Evolutionary conservation across 257 asterid genomes (phyloP).

Genomic region (Thymus quinquecostatus): DNA sequence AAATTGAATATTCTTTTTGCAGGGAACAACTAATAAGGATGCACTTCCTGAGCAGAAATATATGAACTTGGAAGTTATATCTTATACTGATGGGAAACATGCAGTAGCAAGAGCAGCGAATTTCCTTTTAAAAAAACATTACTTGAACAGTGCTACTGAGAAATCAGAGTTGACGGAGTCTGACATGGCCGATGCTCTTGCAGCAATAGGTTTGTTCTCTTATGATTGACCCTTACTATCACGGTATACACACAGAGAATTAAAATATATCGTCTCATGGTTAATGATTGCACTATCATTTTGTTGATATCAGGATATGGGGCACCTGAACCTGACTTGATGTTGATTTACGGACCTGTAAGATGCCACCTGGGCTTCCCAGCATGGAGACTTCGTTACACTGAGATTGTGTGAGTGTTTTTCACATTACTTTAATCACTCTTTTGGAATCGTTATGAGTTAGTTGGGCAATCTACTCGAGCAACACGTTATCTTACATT

Average conservation of each 20-base stretch:
- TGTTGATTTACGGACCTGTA: constrained; percentile 83
- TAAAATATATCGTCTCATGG: neutral
- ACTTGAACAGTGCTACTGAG: constrained; percentile 42
- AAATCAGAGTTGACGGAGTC: constrained; percentile 65
- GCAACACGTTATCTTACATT: constrained; percentile 1
- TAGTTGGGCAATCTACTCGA: neutral
- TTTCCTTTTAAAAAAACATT: constrained; percentile 60
- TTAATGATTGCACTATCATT: constrained; percentile 5
- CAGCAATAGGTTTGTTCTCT: constrained; percentile 57
- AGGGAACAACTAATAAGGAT: constrained; percentile 43
- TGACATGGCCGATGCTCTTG: constrained; percentile 70
- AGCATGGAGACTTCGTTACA: constrained; percentile 91
- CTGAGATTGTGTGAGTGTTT: constrained; percentile 89
- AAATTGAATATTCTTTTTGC: constrained; percentile 29
- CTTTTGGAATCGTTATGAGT: neutral
- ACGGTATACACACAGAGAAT: constrained; percentile 1
- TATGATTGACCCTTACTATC: neutral
- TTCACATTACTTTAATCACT: constrained; percentile 7
- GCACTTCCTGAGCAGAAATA: constrained; percentile 44
- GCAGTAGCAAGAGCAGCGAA: constrained; percentile 90
- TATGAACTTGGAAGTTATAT: constrained; percentile 66
- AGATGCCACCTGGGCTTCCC: constrained; percentile 97
- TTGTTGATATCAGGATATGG: constrained; percentile 59
- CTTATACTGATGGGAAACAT: constrained; percentile 77
- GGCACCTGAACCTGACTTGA: constrained; percentile 77